Conservation (phyloP, 2,329 filamentous ascomycete genomes). For the Fusarium dimerum region DNA sequence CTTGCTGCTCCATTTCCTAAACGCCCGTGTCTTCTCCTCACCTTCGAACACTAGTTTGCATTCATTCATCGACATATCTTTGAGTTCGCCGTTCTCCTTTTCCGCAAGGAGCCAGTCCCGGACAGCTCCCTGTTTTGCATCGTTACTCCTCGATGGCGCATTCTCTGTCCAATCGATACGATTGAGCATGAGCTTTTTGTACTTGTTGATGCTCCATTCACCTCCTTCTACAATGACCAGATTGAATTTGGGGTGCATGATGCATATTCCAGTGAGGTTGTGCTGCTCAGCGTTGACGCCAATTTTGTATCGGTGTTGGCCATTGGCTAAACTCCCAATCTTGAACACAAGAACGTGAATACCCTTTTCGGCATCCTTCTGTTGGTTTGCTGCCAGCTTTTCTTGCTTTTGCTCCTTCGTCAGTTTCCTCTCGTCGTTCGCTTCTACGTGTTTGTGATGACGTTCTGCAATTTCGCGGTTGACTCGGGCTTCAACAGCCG, state of each 20-base stretch:
- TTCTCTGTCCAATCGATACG: conserved; percentile 97
- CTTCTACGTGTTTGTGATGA: conserved; percentile 71
- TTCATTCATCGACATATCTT: conserved; percentile 79
- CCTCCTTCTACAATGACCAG: conserved; percentile 92
- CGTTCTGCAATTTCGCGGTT: conserved; percentile 91
- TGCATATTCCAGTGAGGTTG: conserved; percentile 82
- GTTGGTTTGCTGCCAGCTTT: conserved; percentile 80
- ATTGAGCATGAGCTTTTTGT: conserved; percentile 90
- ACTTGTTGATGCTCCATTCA: conserved; percentile 76
- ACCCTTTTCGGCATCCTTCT: conserved; percentile 83
- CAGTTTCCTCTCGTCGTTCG: conserved; percentile 83
- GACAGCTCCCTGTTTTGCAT: conserved; percentile 62
- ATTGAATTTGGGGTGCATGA: conserved; percentile 87
- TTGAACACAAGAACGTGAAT: conserved; percentile 87
- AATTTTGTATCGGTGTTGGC: conserved; percentile 91
- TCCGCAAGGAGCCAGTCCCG: conserved; percentile 79
- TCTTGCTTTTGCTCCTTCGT: conserved; percentile 85
- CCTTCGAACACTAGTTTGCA: conserved; percentile 90
- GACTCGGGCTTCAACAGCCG: conserved; percentile 91
- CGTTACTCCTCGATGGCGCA: conserved; percentile 63
- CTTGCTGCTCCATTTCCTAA: conserved; percentile 85
- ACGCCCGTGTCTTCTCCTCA: conserved; percentile 75
- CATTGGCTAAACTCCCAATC: conserved; percentile 85
- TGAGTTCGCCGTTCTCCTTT: conserved; percentile 75
- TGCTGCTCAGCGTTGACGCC: conserved; percentile 89